phyloP scores from a whole-genome alignment of 2,329 filamentous ascomycete genomes.

The Macrophomina tecta region DNA sequence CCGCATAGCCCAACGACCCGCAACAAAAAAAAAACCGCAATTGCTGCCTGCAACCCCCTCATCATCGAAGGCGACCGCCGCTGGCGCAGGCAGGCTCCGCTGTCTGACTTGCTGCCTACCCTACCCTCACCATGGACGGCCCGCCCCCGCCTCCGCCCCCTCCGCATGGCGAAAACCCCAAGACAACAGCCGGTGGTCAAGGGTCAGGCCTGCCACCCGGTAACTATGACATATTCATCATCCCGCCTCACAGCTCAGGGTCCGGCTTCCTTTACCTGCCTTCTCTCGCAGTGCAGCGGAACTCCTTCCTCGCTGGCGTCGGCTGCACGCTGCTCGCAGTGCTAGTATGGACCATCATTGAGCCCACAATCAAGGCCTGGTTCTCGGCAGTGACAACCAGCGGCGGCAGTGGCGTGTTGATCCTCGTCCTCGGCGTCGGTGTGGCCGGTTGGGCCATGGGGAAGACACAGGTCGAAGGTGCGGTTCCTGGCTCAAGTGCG shows the following conservation, averaged over 20 bases:
- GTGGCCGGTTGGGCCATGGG: constrained; percentile 84
- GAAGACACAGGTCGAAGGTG: constrained; percentile 63
- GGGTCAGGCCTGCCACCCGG: constrained; percentile 76
- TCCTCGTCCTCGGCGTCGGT: constrained; percentile 75
- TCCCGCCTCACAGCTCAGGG: constrained; percentile 88
- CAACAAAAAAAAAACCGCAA: not conserved
- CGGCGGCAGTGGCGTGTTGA: constrained; percentile 70
- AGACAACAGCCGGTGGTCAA: constrained; percentile 51
- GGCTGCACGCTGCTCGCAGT: constrained; percentile 76
- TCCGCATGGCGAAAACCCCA: constrained; percentile 81
- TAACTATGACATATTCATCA: constrained; percentile 97
- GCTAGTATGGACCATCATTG: constrained; percentile 73
- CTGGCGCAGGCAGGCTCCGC: constrained; percentile 18
- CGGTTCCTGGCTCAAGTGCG: constrained; percentile 34
- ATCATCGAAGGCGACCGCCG: not conserved
- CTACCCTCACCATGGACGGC: constrained; percentile 41
- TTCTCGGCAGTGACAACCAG: constrained; percentile 72
- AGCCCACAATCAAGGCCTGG: constrained; percentile 77
- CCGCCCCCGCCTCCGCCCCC: constrained; percentile 80
- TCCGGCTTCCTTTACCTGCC: constrained; percentile 94
- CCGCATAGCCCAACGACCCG: constrained; percentile 11
- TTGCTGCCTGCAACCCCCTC: not conserved
- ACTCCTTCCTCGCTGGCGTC: constrained; percentile 90
- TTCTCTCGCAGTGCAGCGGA: constrained; percentile 81
- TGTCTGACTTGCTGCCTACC: constrained; percentile 25